Evolutionary conservation across 2,329 filamentous ascomycete species (phyloP).

Genomic region (Aspergillus puulaauensis): DNA sequence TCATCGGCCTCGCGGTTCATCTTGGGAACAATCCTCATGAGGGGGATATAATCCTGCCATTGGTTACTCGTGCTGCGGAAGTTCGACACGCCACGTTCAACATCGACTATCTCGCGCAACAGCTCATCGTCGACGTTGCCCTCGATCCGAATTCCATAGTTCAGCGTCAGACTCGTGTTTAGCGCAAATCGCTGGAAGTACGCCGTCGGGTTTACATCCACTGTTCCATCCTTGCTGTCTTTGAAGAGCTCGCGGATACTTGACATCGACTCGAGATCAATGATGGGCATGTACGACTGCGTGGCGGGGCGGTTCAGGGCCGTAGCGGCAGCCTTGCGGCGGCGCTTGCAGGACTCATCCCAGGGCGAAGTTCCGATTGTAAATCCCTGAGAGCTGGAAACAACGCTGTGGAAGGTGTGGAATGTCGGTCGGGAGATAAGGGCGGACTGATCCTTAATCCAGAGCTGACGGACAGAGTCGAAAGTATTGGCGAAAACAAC

Average conservation of each 20-base stretch:
- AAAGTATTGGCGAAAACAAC: conserved; percentile 79
- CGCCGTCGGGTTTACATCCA: conserved; percentile 68
- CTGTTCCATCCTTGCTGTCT: conserved; percentile 61
- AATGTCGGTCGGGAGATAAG: conserved; percentile 75
- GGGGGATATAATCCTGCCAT: conserved; percentile 80
- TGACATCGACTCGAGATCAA: conserved; percentile 71
- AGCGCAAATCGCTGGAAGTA: conserved; percentile 76
- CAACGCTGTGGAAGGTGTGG: conserved; percentile 78
- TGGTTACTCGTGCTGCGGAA: conserved; percentile 79
- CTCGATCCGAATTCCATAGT: conserved; percentile 75
- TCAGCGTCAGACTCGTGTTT: conserved; percentile 74
- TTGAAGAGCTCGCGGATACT: conserved; percentile 71
- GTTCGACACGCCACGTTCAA: conserved; percentile 73
- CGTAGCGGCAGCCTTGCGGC: conserved; percentile 75
- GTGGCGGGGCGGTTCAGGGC: conserved; percentile 74
- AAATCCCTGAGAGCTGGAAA: conserved; percentile 74
- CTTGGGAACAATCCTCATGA: conserved; percentile 65
- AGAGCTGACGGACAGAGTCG: conserved; percentile 68
- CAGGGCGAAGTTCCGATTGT: conserved; percentile 83
- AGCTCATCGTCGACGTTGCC: conserved; percentile 67
- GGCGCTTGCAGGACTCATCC: conserved; percentile 76
- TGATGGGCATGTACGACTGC: conserved; percentile 77
- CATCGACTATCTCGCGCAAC: conserved; percentile 70
- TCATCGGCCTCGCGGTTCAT: conserved; percentile 63
- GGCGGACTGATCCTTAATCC: conserved; percentile 76